A percentile compares a stretch with the other conserved stretches of the same genome.
Evolutionary conservation across 2,329 filamentous ascomycete genomes (phyloP).

Genomic region (Cucurbitaria berberidis): DNA sequence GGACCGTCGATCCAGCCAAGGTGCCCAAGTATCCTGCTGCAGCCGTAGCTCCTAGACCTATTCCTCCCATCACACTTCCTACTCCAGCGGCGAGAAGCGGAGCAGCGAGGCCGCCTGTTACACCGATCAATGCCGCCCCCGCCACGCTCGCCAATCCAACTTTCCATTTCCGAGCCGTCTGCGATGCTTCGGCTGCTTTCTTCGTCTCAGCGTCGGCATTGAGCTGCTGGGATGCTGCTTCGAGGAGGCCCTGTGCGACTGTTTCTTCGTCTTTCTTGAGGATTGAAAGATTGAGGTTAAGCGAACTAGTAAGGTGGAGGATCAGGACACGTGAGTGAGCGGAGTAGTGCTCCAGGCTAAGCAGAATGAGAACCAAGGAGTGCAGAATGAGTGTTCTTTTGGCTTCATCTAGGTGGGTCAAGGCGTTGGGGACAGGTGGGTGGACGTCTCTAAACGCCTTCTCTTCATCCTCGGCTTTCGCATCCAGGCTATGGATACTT

Average conservation of each 20-base stretch:
- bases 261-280: conserved; percentile 76
- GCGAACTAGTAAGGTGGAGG: conserved; percentile 71
- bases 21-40: conserved; percentile 80
- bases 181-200: conserved; percentile 72
- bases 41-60: conserved; percentile 74
- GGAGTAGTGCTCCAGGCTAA: conserved; percentile 79
- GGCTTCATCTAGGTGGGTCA: conserved; percentile 65
- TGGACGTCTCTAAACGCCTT: conserved; percentile 50
- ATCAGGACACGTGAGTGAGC: conserved; percentile 76
- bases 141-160: conserved; percentile 88
- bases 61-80: conserved; percentile 76
- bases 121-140: conserved; percentile 83
- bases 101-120: conserved; percentile 79
- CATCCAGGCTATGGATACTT: conserved; percentile 33
- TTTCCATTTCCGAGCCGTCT: conserved; percentile 72
- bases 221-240: conserved; percentile 72
- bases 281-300: conserved; percentile 69
- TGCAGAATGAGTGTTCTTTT: conserved; percentile 74
- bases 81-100: conserved; percentile 80
- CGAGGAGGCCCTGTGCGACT: conserved; percentile 75
- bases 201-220: conserved; percentile 78
- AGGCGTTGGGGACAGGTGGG: conserved; percentile 49
- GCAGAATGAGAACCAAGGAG: conserved; percentile 71
- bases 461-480: conserved; percentile 43
- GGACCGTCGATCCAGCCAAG: conserved; percentile 77